Base-by-base conservation (phyloP, 345 rosid species). In the Odontarrhena argentea region DNA sequence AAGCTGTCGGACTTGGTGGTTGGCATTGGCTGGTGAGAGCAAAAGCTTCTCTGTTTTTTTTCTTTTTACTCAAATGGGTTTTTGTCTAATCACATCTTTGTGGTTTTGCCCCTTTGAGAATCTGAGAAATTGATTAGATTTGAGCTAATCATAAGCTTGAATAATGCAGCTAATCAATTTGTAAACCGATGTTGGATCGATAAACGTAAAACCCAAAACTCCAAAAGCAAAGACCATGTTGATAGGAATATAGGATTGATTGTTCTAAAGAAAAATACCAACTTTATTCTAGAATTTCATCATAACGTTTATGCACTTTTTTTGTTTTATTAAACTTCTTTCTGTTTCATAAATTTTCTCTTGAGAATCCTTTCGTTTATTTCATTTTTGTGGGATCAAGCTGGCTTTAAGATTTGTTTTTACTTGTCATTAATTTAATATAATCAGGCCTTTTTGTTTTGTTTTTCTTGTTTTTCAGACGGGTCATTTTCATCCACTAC, bases 1-100 rank as follows among this genome's bases (percentile, higher is more conserved):
- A 92, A 77, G 98, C 98, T 25, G 96, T 92, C 60, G 96, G 98
- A 2, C 91, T 86, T 54, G 98, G 98, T 41, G 98, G 98, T 8
- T 92, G 98, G 96, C 96, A 92, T 82, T 92, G 98, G 98, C 96
- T 92, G 87, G 98, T 92, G 63, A 77, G 71, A 9, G 11, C 3
- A 2, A n/a, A 1, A 14, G 28, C 66, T 57, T 47, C 24, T 15
- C 32, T 28, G 32, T 11, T 18, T 7, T 12, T 18, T 11, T 46
- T 36, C 47, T 52, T 58, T 5, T 18, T 18, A 18, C 22, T 18
- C 22, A 2, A 44, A 24, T 15, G 38, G 13, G 53, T 40, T 32
- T 54, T 60, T 70, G 62, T 70, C 68, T 61, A 2, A 10, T 62
- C 44, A 4, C 61, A 54, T 44, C 10, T 66, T 7, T 63, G 6